These are phyloP conservation scores for Volvox africanus DNA, from an alignment of 139 green algal genomes.

Conservation along the genomic window DNA sequence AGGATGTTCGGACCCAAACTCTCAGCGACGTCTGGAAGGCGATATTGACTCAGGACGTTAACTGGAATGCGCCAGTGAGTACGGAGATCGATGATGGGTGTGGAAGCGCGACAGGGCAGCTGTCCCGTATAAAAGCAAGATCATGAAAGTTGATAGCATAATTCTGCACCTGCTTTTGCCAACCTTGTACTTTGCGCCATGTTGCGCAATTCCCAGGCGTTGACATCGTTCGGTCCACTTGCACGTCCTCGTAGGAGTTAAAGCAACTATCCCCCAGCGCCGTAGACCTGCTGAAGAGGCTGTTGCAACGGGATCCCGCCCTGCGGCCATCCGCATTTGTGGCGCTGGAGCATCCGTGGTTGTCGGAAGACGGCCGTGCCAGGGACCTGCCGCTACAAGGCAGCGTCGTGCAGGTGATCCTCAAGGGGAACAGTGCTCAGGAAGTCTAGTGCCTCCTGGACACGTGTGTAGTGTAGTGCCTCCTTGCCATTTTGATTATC, in stretches of 20 bases:
- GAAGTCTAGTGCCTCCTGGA: too few relatives aligned
- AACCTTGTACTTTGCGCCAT: too few relatives aligned
- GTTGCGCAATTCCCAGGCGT: too few relatives aligned
- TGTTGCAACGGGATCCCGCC: slow-evolving; percentile 80
- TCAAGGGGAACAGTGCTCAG: too few relatives aligned
- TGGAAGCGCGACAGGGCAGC: too few relatives aligned
- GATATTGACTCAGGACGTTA: slow-evolving; percentile 78
- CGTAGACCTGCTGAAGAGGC: slow-evolving; percentile 60
- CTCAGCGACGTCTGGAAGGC: slow-evolving; percentile 90
- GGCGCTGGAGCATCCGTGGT: slow-evolving; percentile 80
- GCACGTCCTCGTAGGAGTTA: slow-evolving; percentile 50
- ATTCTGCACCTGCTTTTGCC: too few relatives aligned
- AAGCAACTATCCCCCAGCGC: slow-evolving; percentile 57
- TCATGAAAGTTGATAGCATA: too few relatives aligned
- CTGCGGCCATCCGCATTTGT: slow-evolving; percentile 75
- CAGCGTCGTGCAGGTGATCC: slow-evolving; percentile 73
- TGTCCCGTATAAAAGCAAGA: too few relatives aligned
- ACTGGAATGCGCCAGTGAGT: slow-evolving; percentile 72
- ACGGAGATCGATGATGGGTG: too few relatives aligned
- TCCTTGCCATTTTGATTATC: too few relatives aligned
- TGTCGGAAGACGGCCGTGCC: slow-evolving; percentile 60
- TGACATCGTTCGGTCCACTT: too few relatives aligned
- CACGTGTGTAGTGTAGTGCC: too few relatives aligned
- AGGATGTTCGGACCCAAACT: slow-evolving; percentile 83
- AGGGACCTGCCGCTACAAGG: slow-evolving; percentile 64